A percentile compares a stretch with the other conserved stretches of the same genome.
These are phyloP conservation scores for Diaporthe sp. DNA, from an alignment of 2,329 filamentous ascomycete species.

Conservation along the genomic window DNA sequence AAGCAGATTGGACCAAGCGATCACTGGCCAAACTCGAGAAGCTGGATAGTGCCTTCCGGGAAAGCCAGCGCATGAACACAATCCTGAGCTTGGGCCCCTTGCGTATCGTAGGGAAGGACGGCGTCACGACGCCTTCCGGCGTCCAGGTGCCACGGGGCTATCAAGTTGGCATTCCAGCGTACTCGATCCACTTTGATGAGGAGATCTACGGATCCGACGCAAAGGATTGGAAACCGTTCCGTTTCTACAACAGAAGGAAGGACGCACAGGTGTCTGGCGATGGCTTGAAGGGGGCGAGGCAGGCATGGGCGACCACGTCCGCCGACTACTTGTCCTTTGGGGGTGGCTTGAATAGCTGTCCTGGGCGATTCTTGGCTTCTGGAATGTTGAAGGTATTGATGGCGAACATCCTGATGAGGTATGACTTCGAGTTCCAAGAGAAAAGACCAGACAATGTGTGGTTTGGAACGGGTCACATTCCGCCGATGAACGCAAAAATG, in stretches of 20 bases:
- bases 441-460: conserved; percentile 50
- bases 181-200: conserved; percentile 52
- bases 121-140: conserved; percentile 51
- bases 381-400: conserved; percentile 53
- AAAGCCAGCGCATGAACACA: conserved; percentile 56
- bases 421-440: conserved; percentile 46
- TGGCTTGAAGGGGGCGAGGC: conserved; percentile 42
- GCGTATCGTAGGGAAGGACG: conserved; percentile 52
- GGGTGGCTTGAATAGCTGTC: conserved; percentile 55
- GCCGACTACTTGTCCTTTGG: conserved; percentile 53
- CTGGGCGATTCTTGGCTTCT: conserved; percentile 55
- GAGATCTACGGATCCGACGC: conserved; percentile 50
- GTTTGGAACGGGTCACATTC: conserved; percentile 48
- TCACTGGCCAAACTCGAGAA: conserved; percentile 52
- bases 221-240: conserved; percentile 53
- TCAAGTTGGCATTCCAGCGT: conserved; percentile 54
- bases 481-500: conserved; percentile 49
- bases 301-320: conserved; percentile 49
- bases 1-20: conserved; percentile 51
- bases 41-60: conserved; percentile 57
- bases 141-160: conserved; percentile 51
- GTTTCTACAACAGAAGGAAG: conserved; percentile 46
- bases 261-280: conserved; percentile 11
- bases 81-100: conserved; percentile 54
- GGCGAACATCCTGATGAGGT: conserved; percentile 45